Percentiles rank a stretch among this genome's conserved stretches.
phyloP scores from a whole-genome alignment of 106 monocot species.

The Dendrobium huoshanense region DNA sequence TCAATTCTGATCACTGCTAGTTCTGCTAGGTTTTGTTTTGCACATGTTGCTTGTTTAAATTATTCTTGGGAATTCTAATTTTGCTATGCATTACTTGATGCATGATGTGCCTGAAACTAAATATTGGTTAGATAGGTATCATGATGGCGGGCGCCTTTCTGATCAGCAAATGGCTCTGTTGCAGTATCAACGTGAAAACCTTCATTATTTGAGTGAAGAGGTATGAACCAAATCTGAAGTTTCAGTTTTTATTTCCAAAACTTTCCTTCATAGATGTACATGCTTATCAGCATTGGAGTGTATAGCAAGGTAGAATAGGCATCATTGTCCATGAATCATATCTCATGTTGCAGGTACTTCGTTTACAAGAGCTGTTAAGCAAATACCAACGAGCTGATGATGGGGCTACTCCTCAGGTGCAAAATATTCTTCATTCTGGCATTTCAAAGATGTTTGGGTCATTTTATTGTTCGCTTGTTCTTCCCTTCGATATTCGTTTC shows the following conservation, averaged over 20 bases:
- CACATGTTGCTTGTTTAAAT: background rate
- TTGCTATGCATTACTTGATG: background rate
- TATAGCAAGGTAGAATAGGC: background rate
- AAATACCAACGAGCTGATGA: constrained; percentile 89
- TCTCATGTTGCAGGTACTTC: constrained; percentile 63
- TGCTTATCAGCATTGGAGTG: background rate
- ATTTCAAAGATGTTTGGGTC: background rate
- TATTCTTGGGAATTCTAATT: background rate
- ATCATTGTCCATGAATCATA: background rate
- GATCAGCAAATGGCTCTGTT: constrained; percentile 98
- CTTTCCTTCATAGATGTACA: background rate
- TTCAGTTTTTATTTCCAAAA: background rate
- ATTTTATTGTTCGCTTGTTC: background rate
- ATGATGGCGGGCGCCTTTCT: constrained; percentile 77
- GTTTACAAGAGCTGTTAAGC: constrained; percentile 88
- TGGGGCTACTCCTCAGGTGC: constrained; percentile 91
- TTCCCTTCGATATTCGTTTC: background rate
- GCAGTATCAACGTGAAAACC: constrained; percentile 91
- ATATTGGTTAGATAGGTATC: constrained; percentile 45
- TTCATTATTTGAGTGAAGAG: constrained; percentile 95
- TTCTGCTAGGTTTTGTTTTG: background rate
- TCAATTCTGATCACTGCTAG: background rate
- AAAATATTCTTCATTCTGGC: background rate
- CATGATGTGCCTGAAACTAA: background rate
- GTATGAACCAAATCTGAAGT: constrained; percentile 26